These are phyloP conservation scores for Epipyxis sp. DNA, from an alignment of 108 stramenopile genomes.

Conservation along the genomic window DNA sequence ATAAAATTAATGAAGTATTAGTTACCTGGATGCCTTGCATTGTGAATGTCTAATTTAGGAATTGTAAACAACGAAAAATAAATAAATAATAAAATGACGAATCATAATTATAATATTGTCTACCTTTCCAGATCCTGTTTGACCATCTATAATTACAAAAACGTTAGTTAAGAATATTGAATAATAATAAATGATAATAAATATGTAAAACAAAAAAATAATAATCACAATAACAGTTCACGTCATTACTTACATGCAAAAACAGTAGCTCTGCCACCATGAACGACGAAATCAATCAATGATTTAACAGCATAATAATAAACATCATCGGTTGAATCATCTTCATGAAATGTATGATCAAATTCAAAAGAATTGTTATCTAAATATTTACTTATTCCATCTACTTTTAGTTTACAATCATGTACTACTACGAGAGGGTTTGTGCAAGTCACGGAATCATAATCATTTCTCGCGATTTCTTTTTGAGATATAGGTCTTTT, in stretches of 20 bases:
- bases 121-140: slow-evolving; percentile 84
- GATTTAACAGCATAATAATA: slow-evolving; percentile 77
- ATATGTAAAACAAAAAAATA: slow-evolving; percentile 2
- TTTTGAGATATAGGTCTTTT: slow-evolving; percentile 55
- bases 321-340: slow-evolving; percentile 58
- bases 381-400: slow-evolving; percentile 95
- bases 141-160: slow-evolving; percentile 42
- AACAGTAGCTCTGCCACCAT: slow-evolving; percentile 76
- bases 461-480: slow-evolving; percentile 70
- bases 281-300: slow-evolving; percentile 74
- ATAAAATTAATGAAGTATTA: no score
- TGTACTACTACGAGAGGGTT: slow-evolving; percentile 91
- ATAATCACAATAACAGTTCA: slow-evolving; percentile 37
- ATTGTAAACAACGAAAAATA: no score
- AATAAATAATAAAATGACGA: no score
- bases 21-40: slow-evolving; percentile 86
- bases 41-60: slow-evolving; percentile 91
- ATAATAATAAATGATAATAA: slow-evolving; percentile 18
- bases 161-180: no score
- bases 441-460: slow-evolving; percentile 86
- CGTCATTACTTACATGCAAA: slow-evolving; percentile 93
- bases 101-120: no score
- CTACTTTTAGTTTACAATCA: slow-evolving; percentile 86
- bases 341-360: slow-evolving; percentile 71
- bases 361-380: slow-evolving; percentile 86